phyloP scores from a whole-genome alignment of 2,329 filamentous ascomycete genomes.

The Xylariaceae sp. region DNA sequence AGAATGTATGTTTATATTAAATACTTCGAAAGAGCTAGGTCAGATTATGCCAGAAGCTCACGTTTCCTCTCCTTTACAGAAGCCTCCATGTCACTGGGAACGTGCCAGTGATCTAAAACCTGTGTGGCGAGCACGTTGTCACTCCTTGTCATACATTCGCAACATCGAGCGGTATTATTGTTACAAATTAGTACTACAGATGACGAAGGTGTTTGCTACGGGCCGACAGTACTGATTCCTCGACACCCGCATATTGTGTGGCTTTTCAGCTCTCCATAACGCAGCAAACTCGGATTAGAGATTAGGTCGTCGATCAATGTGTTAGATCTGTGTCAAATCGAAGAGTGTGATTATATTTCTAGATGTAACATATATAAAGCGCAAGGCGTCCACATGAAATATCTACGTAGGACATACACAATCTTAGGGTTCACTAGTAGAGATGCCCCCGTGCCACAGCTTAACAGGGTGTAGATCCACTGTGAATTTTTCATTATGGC shows the following conservation, averaged over 20 bases:
- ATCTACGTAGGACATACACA: too few relatives aligned
- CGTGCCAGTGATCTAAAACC: background rate
- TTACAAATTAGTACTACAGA: background rate
- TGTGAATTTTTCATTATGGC: too few relatives aligned
- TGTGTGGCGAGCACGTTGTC: background rate
- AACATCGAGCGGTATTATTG: background rate
- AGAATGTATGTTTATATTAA: background rate
- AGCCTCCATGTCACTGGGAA: background rate
- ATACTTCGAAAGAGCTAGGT: background rate
- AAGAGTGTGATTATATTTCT: too few relatives aligned
- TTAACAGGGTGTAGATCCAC: too few relatives aligned
- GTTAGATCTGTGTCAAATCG: background rate
- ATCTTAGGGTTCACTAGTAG: too few relatives aligned
- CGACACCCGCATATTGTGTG: background rate
- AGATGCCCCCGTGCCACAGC: too few relatives aligned
- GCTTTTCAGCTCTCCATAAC: too few relatives aligned
- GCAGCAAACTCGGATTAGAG: background rate
- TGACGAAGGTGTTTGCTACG: background rate
- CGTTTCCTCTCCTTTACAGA: background rate
- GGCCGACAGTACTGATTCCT: background rate
- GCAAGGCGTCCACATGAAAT: too few relatives aligned
- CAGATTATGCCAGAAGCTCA: background rate
- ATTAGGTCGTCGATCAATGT: background rate
- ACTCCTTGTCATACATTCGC: background rate
- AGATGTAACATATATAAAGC: too few relatives aligned